Base-by-base conservation (phyloP, 2,329 filamentous ascomycete species). In the Penicillium sp. region DNA sequence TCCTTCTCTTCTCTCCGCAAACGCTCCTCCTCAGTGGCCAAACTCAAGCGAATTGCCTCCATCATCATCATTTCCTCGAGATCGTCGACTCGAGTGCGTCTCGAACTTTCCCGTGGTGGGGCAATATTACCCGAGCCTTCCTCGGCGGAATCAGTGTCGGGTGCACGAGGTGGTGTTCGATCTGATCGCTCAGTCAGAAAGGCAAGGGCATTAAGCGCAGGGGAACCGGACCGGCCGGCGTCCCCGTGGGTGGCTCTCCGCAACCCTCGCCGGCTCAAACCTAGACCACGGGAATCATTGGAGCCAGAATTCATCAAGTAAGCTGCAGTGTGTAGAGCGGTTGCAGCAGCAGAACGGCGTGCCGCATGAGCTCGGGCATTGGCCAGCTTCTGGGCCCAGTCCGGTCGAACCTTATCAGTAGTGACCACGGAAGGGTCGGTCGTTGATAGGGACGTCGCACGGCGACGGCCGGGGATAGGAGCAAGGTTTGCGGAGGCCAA, bases 51-150 rank as follows among this genome's bases (percentile, higher is more conserved):
- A 48, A 99, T 96, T 0, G 95, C 95, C 73, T 99, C 95, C 82
- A 95, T 91, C 81, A 98, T 92, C 95, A 99, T 99, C 80, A 99
- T 90, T 49, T 96, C 93, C 72, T 99, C 95, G 0, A 98, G 82
- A 65, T 98, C 93, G 22, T 96, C 91, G 70, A 96, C 86, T 29
- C 91, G 83, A 55, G 75, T 84, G 59, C 85, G 78, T 58, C 87
- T 78, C 35, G 83, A 84, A 64, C 81, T 83, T 8, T 82, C 73
- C n/a, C 77, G 76, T 16, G 77, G 70, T 5, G 78, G 74, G 35
- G 75, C 71, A 24, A 75, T 55, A 62, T 70, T 72, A 1, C 66
- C 66, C 9, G 69, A 51, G 8, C 65, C 67, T 47, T 76, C 73
- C 61, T 74, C 73, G 1, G 68, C 67, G 42, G 72, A 74, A 54